These are phyloP conservation scores for Argentina anserina DNA, from an alignment of 306 rosid species.

Conservation along the genomic window DNA sequence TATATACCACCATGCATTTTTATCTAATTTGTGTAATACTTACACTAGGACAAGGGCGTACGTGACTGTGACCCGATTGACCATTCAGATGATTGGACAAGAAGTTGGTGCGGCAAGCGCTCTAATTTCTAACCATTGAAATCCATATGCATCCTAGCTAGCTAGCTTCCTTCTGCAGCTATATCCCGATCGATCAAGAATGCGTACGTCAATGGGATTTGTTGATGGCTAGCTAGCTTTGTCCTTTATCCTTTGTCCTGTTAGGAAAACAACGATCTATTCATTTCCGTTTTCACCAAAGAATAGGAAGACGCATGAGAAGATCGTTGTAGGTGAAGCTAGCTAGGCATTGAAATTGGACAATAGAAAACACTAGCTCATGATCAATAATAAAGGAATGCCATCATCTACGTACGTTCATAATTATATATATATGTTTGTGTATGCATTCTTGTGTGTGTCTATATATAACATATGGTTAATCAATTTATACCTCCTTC, in stretches of 20 bases:
- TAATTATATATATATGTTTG: no score
- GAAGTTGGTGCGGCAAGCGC: slow-evolving; percentile 61
- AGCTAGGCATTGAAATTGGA: background rate
- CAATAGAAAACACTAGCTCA: background rate
- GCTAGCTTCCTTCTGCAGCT: background rate
- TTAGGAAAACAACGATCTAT: background rate
- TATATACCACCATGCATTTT: no score
- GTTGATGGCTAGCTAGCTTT: slow-evolving; percentile 15
- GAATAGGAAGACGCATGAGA: slow-evolving; percentile 1
- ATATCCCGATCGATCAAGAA: slow-evolving; percentile 14
- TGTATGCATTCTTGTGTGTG: no score
- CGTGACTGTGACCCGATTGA: slow-evolving; percentile 37
- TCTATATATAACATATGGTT: no score
- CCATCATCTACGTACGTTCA: no score
- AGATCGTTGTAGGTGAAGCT: slow-evolving; percentile 1
- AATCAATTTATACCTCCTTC: no score
- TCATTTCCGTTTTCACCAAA: background rate
- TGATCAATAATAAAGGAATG: background rate
- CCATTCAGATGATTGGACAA: slow-evolving; percentile 40
- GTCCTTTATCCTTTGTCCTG: slow-evolving; percentile 40
- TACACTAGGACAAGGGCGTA: slow-evolving; percentile 27
- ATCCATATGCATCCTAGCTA: background rate
- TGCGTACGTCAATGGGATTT: slow-evolving; percentile 40
- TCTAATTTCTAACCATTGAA: slow-evolving; percentile 32
- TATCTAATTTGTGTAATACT: slow-evolving; percentile 3